Evolutionary conservation across 1,284 basidiomycete species (phyloP), one percentile per base, ranked within the genome.

Genomic region (Rhodotorula sp.): DNA sequence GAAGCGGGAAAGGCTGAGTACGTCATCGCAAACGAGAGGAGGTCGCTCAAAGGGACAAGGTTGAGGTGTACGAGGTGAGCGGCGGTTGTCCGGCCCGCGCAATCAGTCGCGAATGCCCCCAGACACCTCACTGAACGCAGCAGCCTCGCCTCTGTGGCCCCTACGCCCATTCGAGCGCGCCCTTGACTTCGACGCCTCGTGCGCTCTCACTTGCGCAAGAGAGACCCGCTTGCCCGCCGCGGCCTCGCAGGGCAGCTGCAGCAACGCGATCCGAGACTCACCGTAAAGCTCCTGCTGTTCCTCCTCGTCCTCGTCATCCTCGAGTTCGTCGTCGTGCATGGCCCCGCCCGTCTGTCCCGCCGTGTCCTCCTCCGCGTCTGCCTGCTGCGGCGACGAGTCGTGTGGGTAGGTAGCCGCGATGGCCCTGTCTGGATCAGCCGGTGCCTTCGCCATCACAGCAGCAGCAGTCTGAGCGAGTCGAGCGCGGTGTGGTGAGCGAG

Each of bases 241-340:
- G 29, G 5, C 5, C 22, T 24, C 8, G 32, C 11, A 1, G 32
- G 4, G 10, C 13, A 34, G 29, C 22, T 27, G 22, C n/a, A 52
- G 11, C 4, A 36, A 22, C 17, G 7, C 34, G 24, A 19, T 7
- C 22, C 15, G 48, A 20, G 46, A 62, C 75, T 64, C 27, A 69
- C 76, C 76, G 46, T 76, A 74, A 32, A 71, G 32, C 47, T 74
- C 64, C 29, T 74, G 67, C 32, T 76, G 72, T 20, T 69, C 68
- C n/a, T 73, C 67, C 39, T 76, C 62, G 5, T 75, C 74, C 22
- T 76, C 73, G 20, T 71, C 70, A 11, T 70, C 58, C 30, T 74
- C 71, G 32, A 73, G 67, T 48, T 76, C 70, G 22, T 74, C 71
- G 32, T 76, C 70, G 36, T 67, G 49, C 48, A 69, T 67, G 39